Evolutionary conservation across 108 stramenopile species (phyloP).

Genomic region (Pseudonitzschia pungens): DNA sequence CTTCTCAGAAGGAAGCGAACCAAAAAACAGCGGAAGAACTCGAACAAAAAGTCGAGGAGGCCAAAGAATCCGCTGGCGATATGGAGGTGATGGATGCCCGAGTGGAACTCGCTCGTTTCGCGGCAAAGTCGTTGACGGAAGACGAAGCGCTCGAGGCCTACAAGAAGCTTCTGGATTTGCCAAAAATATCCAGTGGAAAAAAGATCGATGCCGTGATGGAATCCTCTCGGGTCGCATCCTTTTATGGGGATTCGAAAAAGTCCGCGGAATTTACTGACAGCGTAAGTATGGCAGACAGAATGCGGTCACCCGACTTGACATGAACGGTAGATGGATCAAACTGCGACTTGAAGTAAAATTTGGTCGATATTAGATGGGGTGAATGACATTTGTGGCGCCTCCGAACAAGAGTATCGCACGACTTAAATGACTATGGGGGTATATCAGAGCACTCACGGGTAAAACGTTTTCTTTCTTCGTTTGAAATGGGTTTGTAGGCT

Average conservation of each 20-base stretch:
- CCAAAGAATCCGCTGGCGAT: conserved; percentile 93
- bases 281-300: conserved; percentile 36
- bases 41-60: conserved; percentile 63
- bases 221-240: conserved; percentile 81
- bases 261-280: conserved; percentile 64
- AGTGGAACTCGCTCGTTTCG: conserved; percentile 84
- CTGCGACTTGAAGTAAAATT: no score
- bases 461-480: background rate
- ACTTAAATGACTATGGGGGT: background rate
- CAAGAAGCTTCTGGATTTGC: conserved; percentile 73
- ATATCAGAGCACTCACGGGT: background rate
- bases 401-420: background rate
- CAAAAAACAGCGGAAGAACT: conserved; percentile 42
- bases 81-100: conserved; percentile 96
- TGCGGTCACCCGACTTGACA: no score
- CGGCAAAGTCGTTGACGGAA: conserved; percentile 79
- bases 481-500: conserved; percentile 37
- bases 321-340: no score
- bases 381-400: no score
- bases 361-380: background rate
- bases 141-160: conserved; percentile 84
- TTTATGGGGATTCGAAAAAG: conserved; percentile 69
- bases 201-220: conserved; percentile 95
- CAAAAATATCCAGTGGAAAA: conserved; percentile 94
- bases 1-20: conserved; percentile 47